Percentiles rank a stretch among this genome's conserved stretches.
phyloP scores from a whole-genome alignment of 2,329 filamentous ascomycete species.

The Aspergillus terreus region DNA sequence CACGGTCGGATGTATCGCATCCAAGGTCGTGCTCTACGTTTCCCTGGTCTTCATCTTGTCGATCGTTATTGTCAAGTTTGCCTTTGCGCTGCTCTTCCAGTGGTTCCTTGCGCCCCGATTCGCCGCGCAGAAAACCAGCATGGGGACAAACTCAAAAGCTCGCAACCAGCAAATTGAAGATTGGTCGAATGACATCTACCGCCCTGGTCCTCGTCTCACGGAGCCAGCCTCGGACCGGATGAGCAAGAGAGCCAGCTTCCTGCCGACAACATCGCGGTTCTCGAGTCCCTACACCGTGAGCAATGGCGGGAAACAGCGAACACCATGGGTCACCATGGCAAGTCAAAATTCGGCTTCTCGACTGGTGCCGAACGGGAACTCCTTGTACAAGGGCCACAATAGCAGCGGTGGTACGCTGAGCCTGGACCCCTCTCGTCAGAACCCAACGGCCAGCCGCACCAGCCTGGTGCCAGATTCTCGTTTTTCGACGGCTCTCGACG shows the following conservation, averaged over 20 bases:
- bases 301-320: conserved; percentile 50
- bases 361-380: conserved; percentile 57
- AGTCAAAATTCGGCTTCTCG: conserved; percentile 76
- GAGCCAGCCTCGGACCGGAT: conserved; percentile 66
- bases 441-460: conserved; percentile 39
- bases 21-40: conserved; percentile 92
- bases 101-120: conserved; percentile 92
- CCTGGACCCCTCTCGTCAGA: conserved; percentile 40
- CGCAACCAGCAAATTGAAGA: conserved; percentile 93
- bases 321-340: conserved; percentile 86
- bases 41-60: conserved; percentile 88
- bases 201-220: conserved; percentile 75
- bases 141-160: conserved; percentile 75
- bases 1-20: conserved; percentile 94
- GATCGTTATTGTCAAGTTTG: conserved; percentile 80
- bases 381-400: conserved; percentile 64
- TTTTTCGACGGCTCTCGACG: conserved; percentile 53
- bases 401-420: conserved; percentile 56
- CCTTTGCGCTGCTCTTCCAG: conserved; percentile 86
- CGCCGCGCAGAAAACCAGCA: conserved; percentile 78
- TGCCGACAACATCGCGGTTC: conserved; percentile 92
- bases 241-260: conserved; percentile 80
- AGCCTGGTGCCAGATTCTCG: conserved; percentile 62
- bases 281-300: conserved; percentile 84
- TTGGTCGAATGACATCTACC: conserved; percentile 97